These are phyloP conservation scores for Tolypocladium capitatum DNA, from an alignment of 2,329 filamentous ascomycete genomes.

Conservation along the genomic window DNA sequence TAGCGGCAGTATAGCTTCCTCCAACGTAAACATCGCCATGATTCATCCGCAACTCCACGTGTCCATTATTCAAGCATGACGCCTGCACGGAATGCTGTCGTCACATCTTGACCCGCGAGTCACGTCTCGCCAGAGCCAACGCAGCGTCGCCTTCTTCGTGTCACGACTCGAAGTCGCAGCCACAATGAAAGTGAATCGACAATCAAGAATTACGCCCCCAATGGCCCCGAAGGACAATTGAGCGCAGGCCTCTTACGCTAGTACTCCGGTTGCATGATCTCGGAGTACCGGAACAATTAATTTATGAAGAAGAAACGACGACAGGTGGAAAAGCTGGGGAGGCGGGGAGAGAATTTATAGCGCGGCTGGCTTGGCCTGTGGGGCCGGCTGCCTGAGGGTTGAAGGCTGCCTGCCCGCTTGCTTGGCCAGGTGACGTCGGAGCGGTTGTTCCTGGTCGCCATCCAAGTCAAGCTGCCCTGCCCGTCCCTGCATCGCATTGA, in stretches of 20 bases:
- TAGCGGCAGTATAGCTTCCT: no score
- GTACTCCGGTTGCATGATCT: conserved; percentile 29
- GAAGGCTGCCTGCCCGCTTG: conserved; percentile 1
- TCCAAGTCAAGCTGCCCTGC: no score
- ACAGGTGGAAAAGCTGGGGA: conserved; percentile 6
- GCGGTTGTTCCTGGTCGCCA: background rate
- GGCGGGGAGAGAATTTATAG: conserved; percentile 10
- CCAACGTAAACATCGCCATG: background rate
- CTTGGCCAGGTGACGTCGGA: background rate
- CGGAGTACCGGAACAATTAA: conserved; percentile 31
- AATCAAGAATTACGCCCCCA: conserved; percentile 37
- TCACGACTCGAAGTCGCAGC: conserved; percentile 20
- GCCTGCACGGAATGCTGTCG: background rate
- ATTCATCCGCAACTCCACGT: background rate
- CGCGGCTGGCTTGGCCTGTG: conserved; percentile 8
- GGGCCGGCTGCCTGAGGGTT: conserved; percentile 7
- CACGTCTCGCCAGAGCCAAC: background rate
- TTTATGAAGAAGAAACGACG: conserved; percentile 32
- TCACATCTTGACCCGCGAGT: background rate
- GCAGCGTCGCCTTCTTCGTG: conserved; percentile 25
- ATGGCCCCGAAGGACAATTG: conserved; percentile 40
- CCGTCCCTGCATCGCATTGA: background rate
- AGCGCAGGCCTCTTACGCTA: conserved; percentile 32
- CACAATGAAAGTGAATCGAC: conserved; percentile 30
- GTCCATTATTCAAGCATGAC: background rate